Evolutionary conservation across 2,329 filamentous ascomycete genomes (phyloP).

Genomic region (Berkeleyomyces basicola): DNA sequence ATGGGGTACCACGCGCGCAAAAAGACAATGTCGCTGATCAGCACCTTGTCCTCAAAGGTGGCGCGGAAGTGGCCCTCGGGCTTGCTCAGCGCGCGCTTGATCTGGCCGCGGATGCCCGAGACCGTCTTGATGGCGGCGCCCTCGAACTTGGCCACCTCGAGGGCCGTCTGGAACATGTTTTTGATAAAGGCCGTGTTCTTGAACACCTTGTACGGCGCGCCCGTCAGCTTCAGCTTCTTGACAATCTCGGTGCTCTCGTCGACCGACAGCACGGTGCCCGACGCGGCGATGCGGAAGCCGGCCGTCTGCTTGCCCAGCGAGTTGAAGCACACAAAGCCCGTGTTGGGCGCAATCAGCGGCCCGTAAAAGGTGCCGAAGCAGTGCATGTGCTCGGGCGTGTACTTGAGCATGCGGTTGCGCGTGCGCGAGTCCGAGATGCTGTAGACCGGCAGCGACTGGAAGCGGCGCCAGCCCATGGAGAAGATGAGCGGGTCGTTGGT

Average conservation of each 20-base stretch:
- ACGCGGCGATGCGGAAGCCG: constrained; percentile 87
- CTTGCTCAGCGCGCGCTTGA: constrained; percentile 86
- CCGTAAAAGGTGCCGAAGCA: constrained; percentile 95
- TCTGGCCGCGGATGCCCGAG: constrained; percentile 86
- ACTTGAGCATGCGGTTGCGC: constrained; percentile 94
- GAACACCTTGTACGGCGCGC: constrained; percentile 91
- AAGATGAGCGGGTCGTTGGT: constrained; percentile 96
- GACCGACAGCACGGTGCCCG: constrained; percentile 81
- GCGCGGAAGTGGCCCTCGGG: constrained; percentile 93
- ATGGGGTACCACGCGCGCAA: constrained; percentile 93
- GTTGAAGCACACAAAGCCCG: constrained; percentile 87
- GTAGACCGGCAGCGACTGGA: constrained; percentile 85
- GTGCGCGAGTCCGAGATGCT: constrained; percentile 88
- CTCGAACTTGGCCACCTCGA: constrained; percentile 97
- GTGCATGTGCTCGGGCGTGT: constrained; percentile 98
- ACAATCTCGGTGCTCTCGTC: constrained; percentile 95
- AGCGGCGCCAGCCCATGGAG: constrained; percentile 88
- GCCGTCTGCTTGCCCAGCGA: constrained; percentile 70
- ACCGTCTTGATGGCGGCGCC: constrained; percentile 92
- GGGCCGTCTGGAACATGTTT: constrained; percentile 86
- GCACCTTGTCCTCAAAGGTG: constrained; percentile 95
- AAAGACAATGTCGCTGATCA: constrained; percentile 94
- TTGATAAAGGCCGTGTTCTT: constrained; percentile 98
- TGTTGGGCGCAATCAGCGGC: constrained; percentile 86
- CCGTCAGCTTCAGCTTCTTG: constrained; percentile 96